phyloP scores from a whole-genome alignment of 2,329 filamentous ascomycete genomes.

The Trichoderma cornu-damae region DNA sequence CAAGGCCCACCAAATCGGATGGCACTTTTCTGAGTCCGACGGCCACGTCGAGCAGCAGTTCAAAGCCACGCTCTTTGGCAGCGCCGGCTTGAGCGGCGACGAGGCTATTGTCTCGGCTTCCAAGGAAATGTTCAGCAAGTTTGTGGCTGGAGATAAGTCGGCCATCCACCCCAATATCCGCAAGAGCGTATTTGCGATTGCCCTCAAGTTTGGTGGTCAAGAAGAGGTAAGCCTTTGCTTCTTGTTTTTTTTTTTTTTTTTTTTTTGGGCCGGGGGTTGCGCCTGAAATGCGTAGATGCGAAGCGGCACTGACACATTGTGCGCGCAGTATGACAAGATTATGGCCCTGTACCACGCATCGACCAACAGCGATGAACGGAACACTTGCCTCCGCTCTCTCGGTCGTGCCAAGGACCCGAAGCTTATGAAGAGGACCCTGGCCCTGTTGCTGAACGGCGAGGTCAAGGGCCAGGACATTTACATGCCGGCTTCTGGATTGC shows the following conservation, averaged over 20 bases:
- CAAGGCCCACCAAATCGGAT: slow-evolving; percentile 82
- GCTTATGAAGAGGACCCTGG: slow-evolving; percentile 76
- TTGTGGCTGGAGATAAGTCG: slow-evolving; percentile 67
- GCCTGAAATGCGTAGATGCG: neutral
- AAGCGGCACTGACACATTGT: slow-evolving; percentile 17
- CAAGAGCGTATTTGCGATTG: slow-evolving; percentile 79
- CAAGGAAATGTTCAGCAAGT: slow-evolving; percentile 86
- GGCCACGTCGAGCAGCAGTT: slow-evolving; percentile 91
- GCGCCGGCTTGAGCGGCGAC: slow-evolving; percentile 76
- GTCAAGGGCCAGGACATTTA: slow-evolving; percentile 95
- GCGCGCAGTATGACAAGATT: slow-evolving; percentile 63
- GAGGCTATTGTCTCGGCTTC: slow-evolving; percentile 71
- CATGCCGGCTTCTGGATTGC: slow-evolving; percentile 74
- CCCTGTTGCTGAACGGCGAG: slow-evolving; percentile 68
- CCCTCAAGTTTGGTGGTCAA: slow-evolving; percentile 74
- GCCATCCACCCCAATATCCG: slow-evolving; percentile 92
- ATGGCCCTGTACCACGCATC: slow-evolving; percentile 71
- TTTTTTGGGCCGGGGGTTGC: neutral
- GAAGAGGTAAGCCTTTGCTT: slow-evolving; percentile 59
- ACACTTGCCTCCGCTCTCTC: slow-evolving; percentile 78
- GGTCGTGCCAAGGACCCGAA: slow-evolving; percentile 72
- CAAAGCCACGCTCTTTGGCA: slow-evolving; percentile 85
- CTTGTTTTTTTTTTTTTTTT: neutral
- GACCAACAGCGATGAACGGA: slow-evolving; percentile 72
- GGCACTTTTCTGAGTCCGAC: slow-evolving; percentile 78